Percentiles rank a stretch among this genome's conserved stretches.
Evolutionary conservation across 768 basidiomycete genomes (phyloP).

Genomic region (Plicaturopsis crispa): DNA sequence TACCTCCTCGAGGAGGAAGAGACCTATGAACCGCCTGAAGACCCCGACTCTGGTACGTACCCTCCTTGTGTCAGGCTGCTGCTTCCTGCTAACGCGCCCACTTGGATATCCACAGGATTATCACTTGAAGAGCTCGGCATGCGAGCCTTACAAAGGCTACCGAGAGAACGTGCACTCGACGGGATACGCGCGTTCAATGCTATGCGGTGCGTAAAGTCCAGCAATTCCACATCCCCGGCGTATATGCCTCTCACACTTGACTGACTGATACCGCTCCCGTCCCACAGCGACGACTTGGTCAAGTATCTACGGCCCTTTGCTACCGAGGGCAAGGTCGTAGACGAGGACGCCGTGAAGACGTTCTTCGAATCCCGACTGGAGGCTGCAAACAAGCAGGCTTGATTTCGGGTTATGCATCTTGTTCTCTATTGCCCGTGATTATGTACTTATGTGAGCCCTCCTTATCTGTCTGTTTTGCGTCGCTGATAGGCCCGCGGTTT

Average conservation of each 20-base stretch:
- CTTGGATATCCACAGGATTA: conserved; percentile 56
- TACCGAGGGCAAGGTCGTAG: conserved; percentile 65
- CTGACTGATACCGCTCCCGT: background rate
- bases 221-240: too few species aligned
- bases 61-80: background rate
- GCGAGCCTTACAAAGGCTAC: conserved; percentile 65
- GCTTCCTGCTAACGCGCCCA: conserved; percentile 1
- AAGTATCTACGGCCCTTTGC: conserved; percentile 75
- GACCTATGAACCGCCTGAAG: conserved; percentile 79
- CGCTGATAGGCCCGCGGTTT: too few species aligned
- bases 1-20: conserved; percentile 75
- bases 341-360: conserved; percentile 58
- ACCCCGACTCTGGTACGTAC: conserved; percentile 68
- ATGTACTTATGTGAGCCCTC: too few species aligned
- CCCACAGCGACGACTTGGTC: conserved; percentile 64
- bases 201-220: conserved; percentile 61
- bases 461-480: too few species aligned
- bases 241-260: too few species aligned
- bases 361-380: conserved; percentile 44
- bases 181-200: conserved; percentile 79
- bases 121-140: conserved; percentile 80
- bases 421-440: too few species aligned
- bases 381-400: too few species aligned
- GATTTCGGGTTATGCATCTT: too few species aligned
- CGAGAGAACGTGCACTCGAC: conserved; percentile 76